Percentiles rank a stretch among this genome's conserved stretches.
Evolutionary conservation across 2,329 filamentous ascomycete species (phyloP).

Genomic region (Apiospora koreana): DNA sequence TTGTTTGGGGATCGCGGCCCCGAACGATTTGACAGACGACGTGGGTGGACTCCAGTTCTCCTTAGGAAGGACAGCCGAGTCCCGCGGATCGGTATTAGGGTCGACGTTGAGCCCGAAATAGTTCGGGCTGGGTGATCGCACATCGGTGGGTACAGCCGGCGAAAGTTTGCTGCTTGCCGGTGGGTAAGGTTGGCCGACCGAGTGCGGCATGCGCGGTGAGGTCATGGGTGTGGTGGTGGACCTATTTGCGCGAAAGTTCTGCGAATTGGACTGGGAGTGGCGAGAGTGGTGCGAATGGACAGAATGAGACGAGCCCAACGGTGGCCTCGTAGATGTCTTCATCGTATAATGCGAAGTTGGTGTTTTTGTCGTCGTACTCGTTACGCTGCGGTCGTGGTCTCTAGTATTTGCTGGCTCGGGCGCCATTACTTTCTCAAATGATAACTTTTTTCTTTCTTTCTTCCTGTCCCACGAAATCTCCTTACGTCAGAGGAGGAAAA

Average conservation of each 20-base stretch:
- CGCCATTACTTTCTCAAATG: neutral
- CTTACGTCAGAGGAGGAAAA: neutral
- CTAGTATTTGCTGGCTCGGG: neutral
- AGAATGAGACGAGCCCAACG: constrained; percentile 30
- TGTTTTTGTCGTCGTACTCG: constrained; percentile 13
- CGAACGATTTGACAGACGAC: constrained; percentile 71
- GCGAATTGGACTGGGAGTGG: constrained; percentile 41
- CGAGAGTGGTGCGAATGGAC: constrained; percentile 26
- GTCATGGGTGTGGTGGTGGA: constrained; percentile 49
- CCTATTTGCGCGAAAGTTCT: constrained; percentile 37
- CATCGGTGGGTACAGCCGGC: constrained; percentile 38
- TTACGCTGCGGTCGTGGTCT: neutral
- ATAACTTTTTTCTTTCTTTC: neutral
- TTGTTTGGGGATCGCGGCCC: constrained; percentile 66
- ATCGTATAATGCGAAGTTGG: constrained; percentile 32
- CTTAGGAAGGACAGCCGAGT: constrained; percentile 63
- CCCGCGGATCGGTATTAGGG: constrained; percentile 58
- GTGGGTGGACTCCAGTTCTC: constrained; percentile 76
- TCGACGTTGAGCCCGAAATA: constrained; percentile 82
- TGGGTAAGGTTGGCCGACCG: constrained; percentile 56
- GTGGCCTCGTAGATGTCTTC: constrained; percentile 34
- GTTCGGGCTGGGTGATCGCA: constrained; percentile 69
- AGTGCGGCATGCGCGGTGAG: constrained; percentile 53
- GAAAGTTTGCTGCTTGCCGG: constrained; percentile 47
- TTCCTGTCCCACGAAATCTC: neutral